Evolutionary conservation across 2,329 filamentous ascomycete genomes (phyloP).

Genomic region (Trichoderma asperellum): DNA sequence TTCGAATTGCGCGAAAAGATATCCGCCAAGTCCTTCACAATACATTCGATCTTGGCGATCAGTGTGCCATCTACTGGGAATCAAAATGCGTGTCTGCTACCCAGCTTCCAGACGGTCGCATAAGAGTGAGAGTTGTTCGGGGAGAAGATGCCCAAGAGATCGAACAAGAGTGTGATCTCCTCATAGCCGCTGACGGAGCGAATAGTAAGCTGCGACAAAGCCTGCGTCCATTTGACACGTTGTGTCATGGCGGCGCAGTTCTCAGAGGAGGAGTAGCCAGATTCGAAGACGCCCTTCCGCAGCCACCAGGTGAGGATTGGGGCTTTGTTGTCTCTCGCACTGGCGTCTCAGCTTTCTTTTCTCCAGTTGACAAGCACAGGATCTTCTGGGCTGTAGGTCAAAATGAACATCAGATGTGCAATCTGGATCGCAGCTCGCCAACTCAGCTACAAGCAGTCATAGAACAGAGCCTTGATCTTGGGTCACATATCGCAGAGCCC

Average conservation of each 20-base stretch:
- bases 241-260: conserved; percentile 47
- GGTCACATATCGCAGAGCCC: conserved; percentile 43
- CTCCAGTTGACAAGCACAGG: conserved; percentile 47
- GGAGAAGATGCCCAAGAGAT: conserved; percentile 24
- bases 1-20: conserved; percentile 45
- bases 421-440: neutral
- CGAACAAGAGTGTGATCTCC: conserved; percentile 43
- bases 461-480: conserved; percentile 32
- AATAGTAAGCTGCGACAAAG: conserved; percentile 46
- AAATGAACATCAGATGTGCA: neutral
- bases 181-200: conserved; percentile 52
- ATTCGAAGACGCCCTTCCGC: conserved; percentile 42
- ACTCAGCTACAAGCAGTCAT: neutral
- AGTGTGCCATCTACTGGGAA: conserved; percentile 37
- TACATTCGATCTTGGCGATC: conserved; percentile 29
- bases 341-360: conserved; percentile 50
- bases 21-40: conserved; percentile 43
- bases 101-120: conserved; percentile 33
- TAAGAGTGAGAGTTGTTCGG: conserved; percentile 33
- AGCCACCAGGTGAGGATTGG: conserved; percentile 45
- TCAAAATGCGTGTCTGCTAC: conserved; percentile 36
- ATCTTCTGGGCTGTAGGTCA: conserved; percentile 51
- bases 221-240: conserved; percentile 46
- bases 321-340: conserved; percentile 45
- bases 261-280: conserved; percentile 45